Evolutionary conservation across 495 filamentous ascomycete genomes (phyloP), one percentile per base, ranked within the genome.

Genomic region (Neurospora hispaniola): DNA sequence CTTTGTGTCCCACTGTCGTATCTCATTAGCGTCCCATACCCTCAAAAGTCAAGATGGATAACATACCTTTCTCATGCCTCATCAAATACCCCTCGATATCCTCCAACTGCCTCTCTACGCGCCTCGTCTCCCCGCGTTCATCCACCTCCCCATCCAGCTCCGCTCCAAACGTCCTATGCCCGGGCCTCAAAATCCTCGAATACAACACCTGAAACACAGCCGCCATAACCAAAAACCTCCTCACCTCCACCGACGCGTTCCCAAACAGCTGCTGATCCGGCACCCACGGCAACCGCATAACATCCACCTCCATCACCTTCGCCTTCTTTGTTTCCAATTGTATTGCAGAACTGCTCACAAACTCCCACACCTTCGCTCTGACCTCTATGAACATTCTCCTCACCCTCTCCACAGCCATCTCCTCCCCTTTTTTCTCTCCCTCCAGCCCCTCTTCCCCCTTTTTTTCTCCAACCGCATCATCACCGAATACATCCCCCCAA

Each of bases 141-240:
- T 66, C 54, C 23, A 4, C 54, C 14, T 38, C 54, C 27, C 14
- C 54, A 16, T 66, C 54, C 14, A 66, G 14, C 54, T 66, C 12
- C 1, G 54, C 54, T 2, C 75, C 75, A 35, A 76, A 76, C 5
- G 42, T 69, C 44, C 69, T 71, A 2, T 71, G 70, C 41, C 73
- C 71, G 0, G 71, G 75, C 5, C 75, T 71, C 35, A 76, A 39
- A n/a, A 76, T 76, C 4, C 71, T 71, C 9, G 62, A 40, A 18
- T 54, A 76, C 38, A 76, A 23, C 38, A 75, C n/a, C 8, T 76
- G 59, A n/a, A 75, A 75, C 6, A 76, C 27, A 14, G 59, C 71
- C 2, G 69, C 75, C 71, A 73, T 75, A 18, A 76, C 73, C 31
- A 59, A 39, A 27, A 23, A 42, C n/a, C 38, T 35, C 43, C 70